Evolutionary conservation across 176 grass and related monocot species (phyloP).

Genomic region (Melocanna baccifera): DNA sequence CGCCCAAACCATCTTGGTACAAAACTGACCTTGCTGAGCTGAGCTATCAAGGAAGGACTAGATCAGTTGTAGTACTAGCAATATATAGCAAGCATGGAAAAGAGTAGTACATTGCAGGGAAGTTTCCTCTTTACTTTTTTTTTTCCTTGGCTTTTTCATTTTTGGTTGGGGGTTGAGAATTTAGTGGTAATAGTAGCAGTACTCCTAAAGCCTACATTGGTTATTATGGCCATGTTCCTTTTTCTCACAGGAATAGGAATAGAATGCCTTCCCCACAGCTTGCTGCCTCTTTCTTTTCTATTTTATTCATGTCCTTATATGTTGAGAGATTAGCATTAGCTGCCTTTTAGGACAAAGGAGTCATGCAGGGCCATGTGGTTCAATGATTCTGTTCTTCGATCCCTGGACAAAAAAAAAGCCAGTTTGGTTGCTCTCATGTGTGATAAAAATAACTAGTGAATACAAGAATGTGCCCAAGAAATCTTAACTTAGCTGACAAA

Average conservation of each 20-base stretch:
- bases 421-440: background rate
- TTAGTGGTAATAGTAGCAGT: background rate
- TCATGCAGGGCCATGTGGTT: background rate
- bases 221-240: background rate
- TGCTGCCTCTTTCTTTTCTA: background rate
- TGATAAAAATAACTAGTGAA: background rate
- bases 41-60: background rate
- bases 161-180: background rate
- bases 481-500: background rate
- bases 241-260: background rate
- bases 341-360: background rate
- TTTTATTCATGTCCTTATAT: background rate
- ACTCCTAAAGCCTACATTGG: background rate
- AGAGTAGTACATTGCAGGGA: background rate
- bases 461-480: background rate
- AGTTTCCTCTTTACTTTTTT: background rate
- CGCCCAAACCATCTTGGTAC: background rate
- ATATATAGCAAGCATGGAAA: background rate
- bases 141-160: background rate
- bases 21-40: background rate
- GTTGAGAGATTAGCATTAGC: background rate
- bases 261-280: background rate
- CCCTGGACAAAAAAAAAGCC: conserved; percentile 19
- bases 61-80: too few species aligned
- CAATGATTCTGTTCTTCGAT: conserved; percentile 19